A percentile compares a stretch with the other conserved stretches of the same genome.
Conservation (phyloP, 352 stramenopile genomes). For the Pythium pyrilobum region DNA sequence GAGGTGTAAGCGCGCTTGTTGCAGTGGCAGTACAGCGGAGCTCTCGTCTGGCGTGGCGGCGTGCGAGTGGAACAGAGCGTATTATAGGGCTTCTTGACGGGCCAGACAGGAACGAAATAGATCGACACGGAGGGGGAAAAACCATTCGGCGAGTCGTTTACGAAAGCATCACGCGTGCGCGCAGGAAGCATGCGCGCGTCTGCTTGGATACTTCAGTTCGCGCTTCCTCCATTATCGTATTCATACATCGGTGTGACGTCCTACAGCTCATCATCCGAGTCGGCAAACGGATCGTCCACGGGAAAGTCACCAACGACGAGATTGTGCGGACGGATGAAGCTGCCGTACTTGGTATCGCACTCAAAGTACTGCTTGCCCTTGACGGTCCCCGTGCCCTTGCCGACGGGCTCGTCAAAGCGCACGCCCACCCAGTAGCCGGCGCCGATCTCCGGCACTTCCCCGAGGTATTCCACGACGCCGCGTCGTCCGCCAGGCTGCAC, state of each 20-base stretch:
- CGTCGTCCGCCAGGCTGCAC: conserved; percentile 93
- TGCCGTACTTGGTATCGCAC: conserved; percentile 87
- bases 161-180: too few relatives aligned
- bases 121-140: conserved; percentile 9
- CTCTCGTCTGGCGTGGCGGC: not conserved
- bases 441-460: conserved; percentile 88
- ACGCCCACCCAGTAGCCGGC: conserved; percentile 94
- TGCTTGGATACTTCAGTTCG: too few relatives aligned
- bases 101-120: conserved; percentile 10
- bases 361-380: conserved; percentile 93
- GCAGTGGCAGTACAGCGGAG: not conserved
- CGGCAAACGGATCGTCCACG: conserved; percentile 68
- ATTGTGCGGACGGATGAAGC: conserved; percentile 94
- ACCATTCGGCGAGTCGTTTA: not conserved
- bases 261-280: conserved; percentile 74
- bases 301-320: conserved; percentile 93
- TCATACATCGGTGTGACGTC: not conserved
- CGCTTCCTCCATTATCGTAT: not conserved
- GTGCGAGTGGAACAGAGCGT: conserved; percentile 5
- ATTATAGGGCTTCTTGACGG: conserved; percentile 11
- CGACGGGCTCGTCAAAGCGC: conserved; percentile 95
- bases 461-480: conserved; percentile 91
- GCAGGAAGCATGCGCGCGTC: too few relatives aligned
- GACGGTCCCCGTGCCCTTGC: conserved; percentile 90
- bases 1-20: conserved; percentile 48